These are phyloP conservation scores for Grifola frondosa DNA, from an alignment of 1,284 basidiomycete genomes.

Conservation along the genomic window DNA sequence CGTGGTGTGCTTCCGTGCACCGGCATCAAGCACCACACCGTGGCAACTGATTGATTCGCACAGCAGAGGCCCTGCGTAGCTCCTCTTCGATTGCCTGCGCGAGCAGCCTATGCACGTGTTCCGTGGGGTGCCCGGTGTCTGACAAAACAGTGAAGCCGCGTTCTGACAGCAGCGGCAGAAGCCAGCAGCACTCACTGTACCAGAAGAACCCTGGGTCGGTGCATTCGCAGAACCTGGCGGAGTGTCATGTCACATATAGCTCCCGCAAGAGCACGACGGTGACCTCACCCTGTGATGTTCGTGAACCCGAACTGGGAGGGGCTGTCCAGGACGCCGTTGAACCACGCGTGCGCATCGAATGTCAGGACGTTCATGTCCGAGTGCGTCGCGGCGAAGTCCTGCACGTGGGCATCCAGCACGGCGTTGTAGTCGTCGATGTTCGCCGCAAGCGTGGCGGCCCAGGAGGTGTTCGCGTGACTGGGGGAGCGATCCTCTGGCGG, in stretches of 20 bases:
- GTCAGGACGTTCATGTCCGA: slow-evolving; percentile 40
- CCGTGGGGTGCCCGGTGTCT: slow-evolving; percentile 52
- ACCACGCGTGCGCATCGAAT: slow-evolving; percentile 53
- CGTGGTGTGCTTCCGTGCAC: neutral
- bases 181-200: slow-evolving; percentile 42
- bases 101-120: slow-evolving; percentile 46
- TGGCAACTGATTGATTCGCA: no score
- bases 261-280: slow-evolving; percentile 1
- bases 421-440: slow-evolving; percentile 45
- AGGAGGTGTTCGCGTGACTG: slow-evolving; percentile 27
- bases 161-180: neutral
- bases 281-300: slow-evolving; percentile 48
- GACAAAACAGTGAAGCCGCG: neutral
- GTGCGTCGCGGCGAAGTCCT: slow-evolving; percentile 38
- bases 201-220: slow-evolving; percentile 49
- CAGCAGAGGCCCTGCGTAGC: slow-evolving; percentile 27
- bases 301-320: slow-evolving; percentile 44
- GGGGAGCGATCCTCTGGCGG: slow-evolving; percentile 52
- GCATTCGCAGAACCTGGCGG: slow-evolving; percentile 51
- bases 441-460: slow-evolving; percentile 35
- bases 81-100: slow-evolving; percentile 43
- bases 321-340: slow-evolving; percentile 45
- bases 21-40: no score
- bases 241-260: neutral
- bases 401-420: slow-evolving; percentile 37